Evolutionary conservation across 768 basidiomycete genomes (phyloP).

Genomic region (Lepiota brunneoincarnata): DNA sequence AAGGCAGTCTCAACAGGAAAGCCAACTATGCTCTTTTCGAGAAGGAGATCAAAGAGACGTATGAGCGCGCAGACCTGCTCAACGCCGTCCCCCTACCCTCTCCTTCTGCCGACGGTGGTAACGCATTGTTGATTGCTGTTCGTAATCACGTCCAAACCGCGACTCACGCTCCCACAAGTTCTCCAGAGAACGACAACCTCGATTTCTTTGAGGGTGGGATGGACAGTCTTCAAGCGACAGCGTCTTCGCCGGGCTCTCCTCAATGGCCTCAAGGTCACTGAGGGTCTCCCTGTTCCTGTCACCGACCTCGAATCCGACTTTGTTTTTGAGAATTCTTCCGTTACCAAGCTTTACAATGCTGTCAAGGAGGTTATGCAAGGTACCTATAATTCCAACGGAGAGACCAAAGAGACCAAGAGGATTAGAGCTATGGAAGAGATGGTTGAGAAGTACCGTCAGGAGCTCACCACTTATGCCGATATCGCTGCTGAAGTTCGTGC

Average conservation of each 20-base stretch:
- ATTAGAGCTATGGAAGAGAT: slow-evolving; percentile 24
- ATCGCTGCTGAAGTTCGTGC: slow-evolving; percentile 7
- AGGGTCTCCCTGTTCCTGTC: slow-evolving; percentile 6
- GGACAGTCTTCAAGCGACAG: slow-evolving; percentile 38
- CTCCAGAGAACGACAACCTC: slow-evolving; percentile 17
- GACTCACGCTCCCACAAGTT: slow-evolving; percentile 9
- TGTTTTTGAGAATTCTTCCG: slow-evolving; percentile 28
- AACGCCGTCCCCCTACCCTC: slow-evolving; percentile 23
- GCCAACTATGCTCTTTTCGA: slow-evolving; percentile 28
- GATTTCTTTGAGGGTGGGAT: slow-evolving; percentile 41
- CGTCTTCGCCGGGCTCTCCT: slow-evolving; percentile 29
- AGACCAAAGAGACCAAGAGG: slow-evolving; percentile 15
- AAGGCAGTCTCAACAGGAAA: slow-evolving; percentile 34
- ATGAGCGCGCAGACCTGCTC: slow-evolving; percentile 24
- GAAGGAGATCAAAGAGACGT: slow-evolving; percentile 30
- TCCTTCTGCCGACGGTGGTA: slow-evolving; percentile 17
- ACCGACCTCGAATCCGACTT: slow-evolving; percentile 24
- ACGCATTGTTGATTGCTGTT: slow-evolving; percentile 19
- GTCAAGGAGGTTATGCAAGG: slow-evolving; percentile 21
- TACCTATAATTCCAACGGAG: slow-evolving; percentile 4
- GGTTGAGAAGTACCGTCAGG: slow-evolving; percentile 23
- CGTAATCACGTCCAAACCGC: slow-evolving; percentile 22
- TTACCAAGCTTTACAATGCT: slow-evolving; percentile 21
- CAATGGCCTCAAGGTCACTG: slow-evolving; percentile 21
- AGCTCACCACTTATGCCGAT: slow-evolving; percentile 12